These are phyloP conservation scores for Aphanomyces stellatus DNA, from an alignment of 352 stramenopile genomes.

Conservation along the genomic window DNA sequence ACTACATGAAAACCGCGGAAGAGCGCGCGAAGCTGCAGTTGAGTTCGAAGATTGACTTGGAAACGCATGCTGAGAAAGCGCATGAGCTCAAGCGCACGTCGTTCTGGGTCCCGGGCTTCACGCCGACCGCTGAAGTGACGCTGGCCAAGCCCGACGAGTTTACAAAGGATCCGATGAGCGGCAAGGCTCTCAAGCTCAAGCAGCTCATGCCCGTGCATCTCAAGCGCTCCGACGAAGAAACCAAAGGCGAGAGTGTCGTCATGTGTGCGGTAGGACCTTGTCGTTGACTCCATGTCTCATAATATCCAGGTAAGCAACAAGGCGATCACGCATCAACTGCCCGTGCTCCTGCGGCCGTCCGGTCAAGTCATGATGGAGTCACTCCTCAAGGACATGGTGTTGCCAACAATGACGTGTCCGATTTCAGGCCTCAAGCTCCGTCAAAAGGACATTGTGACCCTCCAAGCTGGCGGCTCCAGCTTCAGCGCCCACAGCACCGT, in stretches of 20 bases:
- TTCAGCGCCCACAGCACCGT: constrained; percentile 82
- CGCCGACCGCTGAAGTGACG: constrained; percentile 39
- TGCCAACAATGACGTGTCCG: constrained; percentile 79
- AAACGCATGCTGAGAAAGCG: constrained; percentile 59
- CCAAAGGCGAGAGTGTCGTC: constrained; percentile 19
- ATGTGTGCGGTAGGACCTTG: background rate
- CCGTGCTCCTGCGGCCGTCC: constrained; percentile 68
- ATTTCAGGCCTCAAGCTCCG: constrained; percentile 74
- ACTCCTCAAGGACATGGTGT: constrained; percentile 75
- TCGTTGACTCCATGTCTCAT: background rate
- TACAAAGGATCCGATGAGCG: constrained; percentile 76
- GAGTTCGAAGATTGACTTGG: constrained; percentile 62
- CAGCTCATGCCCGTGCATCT: constrained; percentile 83
- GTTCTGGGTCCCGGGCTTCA: constrained; percentile 83
- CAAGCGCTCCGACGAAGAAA: constrained; percentile 38
- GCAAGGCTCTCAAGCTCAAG: constrained; percentile 78
- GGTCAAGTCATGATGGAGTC: constrained; percentile 71
- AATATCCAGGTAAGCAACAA: constrained; percentile 79
- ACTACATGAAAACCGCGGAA: constrained; percentile 24
- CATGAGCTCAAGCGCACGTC: constrained; percentile 72
- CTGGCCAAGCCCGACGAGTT: constrained; percentile 56
- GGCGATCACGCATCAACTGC: constrained; percentile 65
- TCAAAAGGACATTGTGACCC: constrained; percentile 78
- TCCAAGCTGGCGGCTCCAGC: constrained; percentile 63
- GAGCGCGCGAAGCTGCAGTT: constrained; percentile 36